A percentile compares a stretch with the other conserved stretches of the same genome.
These are phyloP conservation scores for Eucommia ulmoides DNA, from an alignment of 257 asterid genomes.

Conservation along the genomic window DNA sequence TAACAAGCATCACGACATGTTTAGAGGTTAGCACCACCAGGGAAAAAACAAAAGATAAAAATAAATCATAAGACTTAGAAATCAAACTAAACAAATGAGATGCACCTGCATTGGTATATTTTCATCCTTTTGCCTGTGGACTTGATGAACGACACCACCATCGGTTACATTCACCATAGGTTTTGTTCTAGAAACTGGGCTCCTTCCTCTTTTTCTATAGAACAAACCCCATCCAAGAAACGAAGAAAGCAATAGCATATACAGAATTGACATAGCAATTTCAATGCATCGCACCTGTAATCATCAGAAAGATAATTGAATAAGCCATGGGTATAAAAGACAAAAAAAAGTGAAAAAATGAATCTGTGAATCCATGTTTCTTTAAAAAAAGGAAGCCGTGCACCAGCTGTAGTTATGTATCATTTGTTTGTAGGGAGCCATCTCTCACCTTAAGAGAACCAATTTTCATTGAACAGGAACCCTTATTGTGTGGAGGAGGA, in stretches of 20 bases:
- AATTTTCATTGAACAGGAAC: conserved; percentile 73
- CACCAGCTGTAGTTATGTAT: neutral
- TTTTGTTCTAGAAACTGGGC: conserved; percentile 47
- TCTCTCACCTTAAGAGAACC: conserved; percentile 71
- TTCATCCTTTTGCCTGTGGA: conserved; percentile 72
- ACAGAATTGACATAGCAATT: conserved; percentile 59
- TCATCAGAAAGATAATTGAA: conserved; percentile 9
- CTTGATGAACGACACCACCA: conserved; percentile 58
- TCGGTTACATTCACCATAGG: conserved; percentile 61
- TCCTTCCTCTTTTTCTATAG: conserved; percentile 44
- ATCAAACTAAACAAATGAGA: conserved; percentile 9
- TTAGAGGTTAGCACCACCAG: no score
- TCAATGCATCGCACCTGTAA: conserved; percentile 94
- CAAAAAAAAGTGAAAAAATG: neutral
- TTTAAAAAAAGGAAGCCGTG: neutral
- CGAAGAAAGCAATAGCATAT: conserved; percentile 52
- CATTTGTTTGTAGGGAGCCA: conserved; percentile 1
- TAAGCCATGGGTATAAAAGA: neutral
- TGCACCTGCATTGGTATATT: conserved; percentile 88
- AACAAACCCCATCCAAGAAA: conserved; percentile 93
- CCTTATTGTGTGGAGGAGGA: conserved; percentile 48
- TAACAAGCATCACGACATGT: no score
- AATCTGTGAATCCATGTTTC: neutral
- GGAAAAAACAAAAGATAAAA: no score
- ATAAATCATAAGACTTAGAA: no score